Percentiles rank a stretch among this genome's conserved stretches.
phyloP scores from a whole-genome alignment of 1,284 basidiomycete genomes.

The Ceratobasidium sp. region DNA sequence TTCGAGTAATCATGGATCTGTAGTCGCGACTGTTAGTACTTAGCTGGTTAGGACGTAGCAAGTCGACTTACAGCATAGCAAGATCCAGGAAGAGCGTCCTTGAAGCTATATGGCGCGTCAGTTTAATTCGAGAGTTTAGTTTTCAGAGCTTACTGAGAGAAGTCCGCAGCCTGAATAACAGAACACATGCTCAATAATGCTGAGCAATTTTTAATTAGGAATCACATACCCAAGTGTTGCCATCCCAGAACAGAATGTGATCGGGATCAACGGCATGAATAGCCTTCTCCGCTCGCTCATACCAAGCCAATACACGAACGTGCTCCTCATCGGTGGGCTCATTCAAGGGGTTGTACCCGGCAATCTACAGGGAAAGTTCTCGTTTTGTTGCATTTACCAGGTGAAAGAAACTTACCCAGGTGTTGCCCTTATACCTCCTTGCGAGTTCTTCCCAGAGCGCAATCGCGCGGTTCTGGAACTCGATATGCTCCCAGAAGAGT shows the following conservation, averaged over 20 bases:
- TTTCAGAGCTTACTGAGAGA: constrained; percentile 61
- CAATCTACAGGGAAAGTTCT: constrained; percentile 51
- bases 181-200: background rate
- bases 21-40: background rate
- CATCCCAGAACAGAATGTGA: constrained; percentile 74
- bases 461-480: constrained; percentile 58
- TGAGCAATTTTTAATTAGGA: background rate
- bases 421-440: constrained; percentile 56
- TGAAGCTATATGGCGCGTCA: constrained; percentile 36
- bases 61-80: constrained; percentile 51
- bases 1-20: constrained; percentile 76
- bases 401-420: constrained; percentile 54
- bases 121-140: background rate
- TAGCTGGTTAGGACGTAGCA: background rate
- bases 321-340: constrained; percentile 74
- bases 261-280: constrained; percentile 72
- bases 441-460: constrained; percentile 57
- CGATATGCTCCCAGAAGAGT: constrained; percentile 58
- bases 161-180: constrained; percentile 61
- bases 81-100: constrained; percentile 51
- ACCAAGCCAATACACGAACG: constrained; percentile 65
- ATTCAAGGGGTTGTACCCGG: constrained; percentile 63
- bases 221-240: constrained; percentile 62
- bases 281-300: constrained; percentile 70
- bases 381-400: background rate